Conservation (phyloP, 169 alveolate species). For the Prorocentrum cordatum region DNA sequence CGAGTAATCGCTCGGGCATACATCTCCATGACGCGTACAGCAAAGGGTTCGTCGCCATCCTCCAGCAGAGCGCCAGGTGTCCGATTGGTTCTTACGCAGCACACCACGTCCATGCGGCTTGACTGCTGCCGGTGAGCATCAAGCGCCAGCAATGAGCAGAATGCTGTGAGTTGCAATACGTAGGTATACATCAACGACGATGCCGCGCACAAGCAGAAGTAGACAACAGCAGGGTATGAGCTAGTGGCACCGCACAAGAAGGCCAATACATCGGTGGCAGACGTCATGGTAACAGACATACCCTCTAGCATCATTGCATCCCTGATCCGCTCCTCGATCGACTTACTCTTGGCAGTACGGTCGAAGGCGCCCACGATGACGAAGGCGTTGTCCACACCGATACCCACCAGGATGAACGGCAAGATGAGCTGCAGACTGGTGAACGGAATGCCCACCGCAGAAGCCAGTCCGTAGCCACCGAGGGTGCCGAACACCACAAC, state of each 20-base stretch:
- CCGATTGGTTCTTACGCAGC: no score
- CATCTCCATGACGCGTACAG: no score
- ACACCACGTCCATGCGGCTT: no score
- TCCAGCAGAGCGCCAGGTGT: no score
- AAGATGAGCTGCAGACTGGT: constrained; percentile 38
- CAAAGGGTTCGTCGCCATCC: no score
- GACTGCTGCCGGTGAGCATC: constrained; percentile 38
- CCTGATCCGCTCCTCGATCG: neutral
- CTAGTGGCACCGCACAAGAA: constrained; percentile 8
- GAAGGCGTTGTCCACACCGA: constrained; percentile 45
- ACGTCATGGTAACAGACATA: neutral
- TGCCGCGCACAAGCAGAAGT: constrained; percentile 19
- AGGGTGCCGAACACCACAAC: neutral
- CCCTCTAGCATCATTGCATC: neutral
- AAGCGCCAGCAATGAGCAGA: constrained; percentile 14
- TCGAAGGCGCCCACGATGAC: constrained; percentile 42
- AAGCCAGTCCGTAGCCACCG: neutral
- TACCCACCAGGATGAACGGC: constrained; percentile 56
- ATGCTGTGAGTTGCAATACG: neutral
- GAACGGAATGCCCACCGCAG: constrained; percentile 20
- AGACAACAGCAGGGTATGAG: constrained; percentile 24
- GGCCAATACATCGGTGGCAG: neutral
- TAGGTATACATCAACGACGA: neutral
- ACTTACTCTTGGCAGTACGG: neutral
- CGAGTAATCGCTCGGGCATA: no score